Conservation (phyloP, 225 moss, liverwort and hornwort species). For the Marchantia polymorpha region DNA sequence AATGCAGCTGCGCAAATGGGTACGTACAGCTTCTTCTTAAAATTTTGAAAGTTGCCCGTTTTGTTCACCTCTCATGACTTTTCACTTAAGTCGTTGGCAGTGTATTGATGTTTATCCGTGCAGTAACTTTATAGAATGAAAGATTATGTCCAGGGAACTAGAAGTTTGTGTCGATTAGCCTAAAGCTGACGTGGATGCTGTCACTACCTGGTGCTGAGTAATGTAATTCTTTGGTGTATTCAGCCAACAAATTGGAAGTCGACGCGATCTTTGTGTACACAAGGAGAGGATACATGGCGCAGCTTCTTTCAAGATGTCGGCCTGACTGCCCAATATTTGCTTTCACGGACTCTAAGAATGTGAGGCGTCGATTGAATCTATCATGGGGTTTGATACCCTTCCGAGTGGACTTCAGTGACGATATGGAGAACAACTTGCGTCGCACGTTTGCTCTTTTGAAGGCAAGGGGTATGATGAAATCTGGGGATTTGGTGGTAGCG, state of each 20-base stretch:
- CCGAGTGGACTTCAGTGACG: conserved; percentile 89
- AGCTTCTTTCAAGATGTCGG: conserved; percentile 77
- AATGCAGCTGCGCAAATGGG: conserved; percentile 89
- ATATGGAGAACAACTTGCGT: conserved; percentile 90
- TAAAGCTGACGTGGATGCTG: background rate
- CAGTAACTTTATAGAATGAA: too few species aligned
- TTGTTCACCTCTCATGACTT: background rate
- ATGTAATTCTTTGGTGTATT: background rate
- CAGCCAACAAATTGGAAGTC: conserved; percentile 92
- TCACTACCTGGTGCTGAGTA: background rate
- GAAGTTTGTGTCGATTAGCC: background rate
- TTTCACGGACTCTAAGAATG: conserved; percentile 78
- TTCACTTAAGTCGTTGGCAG: too few species aligned
- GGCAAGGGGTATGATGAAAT: conserved; percentile 95
- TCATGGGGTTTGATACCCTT: conserved; percentile 98
- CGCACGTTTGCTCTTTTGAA: conserved; percentile 87
- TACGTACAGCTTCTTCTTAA: conserved; percentile 19
- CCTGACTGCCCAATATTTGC: conserved; percentile 99
- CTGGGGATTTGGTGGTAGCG: conserved; percentile 86
- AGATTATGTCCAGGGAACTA: too few species aligned
- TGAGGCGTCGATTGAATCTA: conserved; percentile 83
- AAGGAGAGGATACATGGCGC: conserved; percentile 92
- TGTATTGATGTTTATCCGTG: too few species aligned
- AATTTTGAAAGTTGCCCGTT: background rate
- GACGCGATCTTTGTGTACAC: conserved; percentile 99